These are phyloP conservation scores for Cetradonia linearis DNA, from an alignment of 495 filamentous ascomycete species.

Conservation along the genomic window DNA sequence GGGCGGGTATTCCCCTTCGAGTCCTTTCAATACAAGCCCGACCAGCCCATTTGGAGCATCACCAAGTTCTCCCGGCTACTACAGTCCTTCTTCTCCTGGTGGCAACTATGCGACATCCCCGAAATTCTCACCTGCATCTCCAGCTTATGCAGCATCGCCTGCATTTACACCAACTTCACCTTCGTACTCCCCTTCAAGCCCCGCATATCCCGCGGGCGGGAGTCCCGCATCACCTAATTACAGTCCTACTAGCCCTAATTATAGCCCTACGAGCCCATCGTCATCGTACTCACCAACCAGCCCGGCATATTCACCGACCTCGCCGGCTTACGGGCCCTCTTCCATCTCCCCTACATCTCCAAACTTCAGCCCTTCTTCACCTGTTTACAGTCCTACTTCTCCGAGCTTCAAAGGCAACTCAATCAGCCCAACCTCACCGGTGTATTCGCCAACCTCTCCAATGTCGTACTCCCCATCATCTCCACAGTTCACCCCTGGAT, in stretches of 20 bases:
- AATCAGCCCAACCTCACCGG: constrained; percentile 39
- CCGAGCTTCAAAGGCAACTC: constrained; percentile 37
- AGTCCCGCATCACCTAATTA: constrained; percentile 64
- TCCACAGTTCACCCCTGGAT: constrained; percentile 21
- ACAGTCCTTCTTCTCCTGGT: constrained; percentile 25
- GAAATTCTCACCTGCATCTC: constrained; percentile 55
- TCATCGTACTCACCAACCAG: constrained; percentile 39
- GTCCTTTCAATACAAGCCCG: constrained; percentile 51
- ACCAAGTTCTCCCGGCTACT: constrained; percentile 56
- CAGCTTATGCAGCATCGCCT: constrained; percentile 51
- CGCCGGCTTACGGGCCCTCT: constrained; percentile 57
- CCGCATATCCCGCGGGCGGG: constrained; percentile 61
- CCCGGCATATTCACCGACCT: constrained; percentile 51
- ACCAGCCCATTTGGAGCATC: constrained; percentile 62
- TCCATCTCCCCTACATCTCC: constrained; percentile 44
- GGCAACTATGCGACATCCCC: constrained; percentile 34
- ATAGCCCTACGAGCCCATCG: constrained; percentile 56
- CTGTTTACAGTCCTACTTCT: constrained; percentile 40
- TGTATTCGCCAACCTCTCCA: constrained; percentile 40
- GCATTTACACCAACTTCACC: constrained; percentile 66
- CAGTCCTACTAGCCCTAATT: constrained; percentile 75
- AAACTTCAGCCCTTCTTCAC: constrained; percentile 46
- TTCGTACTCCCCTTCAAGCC: constrained; percentile 78
- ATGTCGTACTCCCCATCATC: constrained; percentile 19
- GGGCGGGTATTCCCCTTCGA: constrained; percentile 56